A percentile compares a stretch with the other conserved stretches of the same genome.
Conservation (phyloP, 176 grass and related monocot species). For the Musa acuminata region DNA sequence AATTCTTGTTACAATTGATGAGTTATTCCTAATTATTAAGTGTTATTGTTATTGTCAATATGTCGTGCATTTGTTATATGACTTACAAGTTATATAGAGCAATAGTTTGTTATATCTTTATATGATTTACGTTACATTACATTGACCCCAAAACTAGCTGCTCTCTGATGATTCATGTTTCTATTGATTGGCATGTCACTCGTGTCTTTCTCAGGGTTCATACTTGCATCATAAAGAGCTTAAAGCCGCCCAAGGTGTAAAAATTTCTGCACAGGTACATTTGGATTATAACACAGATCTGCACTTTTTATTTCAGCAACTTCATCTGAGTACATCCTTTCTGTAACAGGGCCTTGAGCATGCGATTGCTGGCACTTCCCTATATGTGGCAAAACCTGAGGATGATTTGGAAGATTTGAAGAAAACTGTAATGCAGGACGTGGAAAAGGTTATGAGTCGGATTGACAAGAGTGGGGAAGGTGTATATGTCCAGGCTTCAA, state of each 20-base stretch:
- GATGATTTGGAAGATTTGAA: constrained; percentile 67
- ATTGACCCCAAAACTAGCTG: no score
- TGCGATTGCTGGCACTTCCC: constrained; percentile 81
- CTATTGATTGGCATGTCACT: not conserved
- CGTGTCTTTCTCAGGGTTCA: constrained; percentile 42
- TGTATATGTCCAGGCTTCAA: constrained; percentile 90
- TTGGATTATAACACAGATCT: constrained; percentile 5
- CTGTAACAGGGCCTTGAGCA: constrained; percentile 72
- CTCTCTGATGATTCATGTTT: not conserved
- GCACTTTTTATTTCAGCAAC: constrained; percentile 1
- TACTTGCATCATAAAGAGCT: constrained; percentile 84
- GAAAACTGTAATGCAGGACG: constrained; percentile 70
- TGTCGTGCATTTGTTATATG: no score
- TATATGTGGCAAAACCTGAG: constrained; percentile 52
- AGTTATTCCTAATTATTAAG: no score
- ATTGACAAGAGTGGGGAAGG: constrained; percentile 82
- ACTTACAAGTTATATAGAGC: no score
- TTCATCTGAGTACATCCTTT: constrained; percentile 3
- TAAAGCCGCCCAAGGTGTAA: constrained; percentile 87
- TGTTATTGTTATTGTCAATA: no score
- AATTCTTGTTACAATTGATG: not conserved
- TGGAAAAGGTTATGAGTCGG: constrained; percentile 63
- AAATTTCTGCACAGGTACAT: constrained; percentile 79
- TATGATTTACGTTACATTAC: no score
- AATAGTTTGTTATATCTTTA: no score